Evolutionary conservation across 495 filamentous ascomycete genomes (phyloP).

Genomic region (Beverwykella pulmonaria): DNA sequence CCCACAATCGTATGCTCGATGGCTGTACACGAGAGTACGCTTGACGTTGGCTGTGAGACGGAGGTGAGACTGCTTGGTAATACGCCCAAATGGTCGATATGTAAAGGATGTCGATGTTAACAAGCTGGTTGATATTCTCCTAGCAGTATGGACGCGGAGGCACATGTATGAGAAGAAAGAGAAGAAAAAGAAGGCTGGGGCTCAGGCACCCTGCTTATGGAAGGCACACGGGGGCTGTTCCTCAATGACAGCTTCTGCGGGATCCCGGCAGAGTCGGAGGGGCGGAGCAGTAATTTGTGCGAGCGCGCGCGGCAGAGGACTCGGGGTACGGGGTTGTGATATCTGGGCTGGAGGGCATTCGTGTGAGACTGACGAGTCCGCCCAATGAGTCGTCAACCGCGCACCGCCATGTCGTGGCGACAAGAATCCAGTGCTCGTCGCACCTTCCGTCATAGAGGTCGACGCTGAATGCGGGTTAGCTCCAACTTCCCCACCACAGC

Average conservation of each 20-base stretch:
- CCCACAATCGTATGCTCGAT: background rate
- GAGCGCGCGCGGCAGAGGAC: background rate
- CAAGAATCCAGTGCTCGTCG: background rate
- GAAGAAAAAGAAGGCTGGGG: background rate
- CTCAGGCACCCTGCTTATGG: conserved; percentile 16
- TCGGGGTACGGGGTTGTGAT: background rate
- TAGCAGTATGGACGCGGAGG: conserved; percentile 2
- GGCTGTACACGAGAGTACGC: background rate
- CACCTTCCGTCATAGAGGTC: background rate
- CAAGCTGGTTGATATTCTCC: conserved; percentile 11
- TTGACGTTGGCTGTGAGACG: conserved; percentile 6
- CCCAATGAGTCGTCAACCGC: background rate
- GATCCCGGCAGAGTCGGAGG: conserved; percentile 21
- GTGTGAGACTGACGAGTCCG: background rate
- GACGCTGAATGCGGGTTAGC: background rate
- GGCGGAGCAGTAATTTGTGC: conserved; percentile 20
- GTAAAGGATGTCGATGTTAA: conserved; percentile 4
- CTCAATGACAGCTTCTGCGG: background rate
- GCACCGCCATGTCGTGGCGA: background rate
- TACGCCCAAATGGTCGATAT: conserved; percentile 1
- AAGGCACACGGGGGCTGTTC: background rate
- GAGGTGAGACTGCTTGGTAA: conserved; percentile 18
- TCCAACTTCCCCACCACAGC: conserved; percentile 15
- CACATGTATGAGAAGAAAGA: conserved; percentile 11
- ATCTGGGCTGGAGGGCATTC: background rate